Evolutionary conservation across 306 rosid species (phyloP), one percentile per base, ranked within the genome.

Genomic region (Sesbania bispinosa): DNA sequence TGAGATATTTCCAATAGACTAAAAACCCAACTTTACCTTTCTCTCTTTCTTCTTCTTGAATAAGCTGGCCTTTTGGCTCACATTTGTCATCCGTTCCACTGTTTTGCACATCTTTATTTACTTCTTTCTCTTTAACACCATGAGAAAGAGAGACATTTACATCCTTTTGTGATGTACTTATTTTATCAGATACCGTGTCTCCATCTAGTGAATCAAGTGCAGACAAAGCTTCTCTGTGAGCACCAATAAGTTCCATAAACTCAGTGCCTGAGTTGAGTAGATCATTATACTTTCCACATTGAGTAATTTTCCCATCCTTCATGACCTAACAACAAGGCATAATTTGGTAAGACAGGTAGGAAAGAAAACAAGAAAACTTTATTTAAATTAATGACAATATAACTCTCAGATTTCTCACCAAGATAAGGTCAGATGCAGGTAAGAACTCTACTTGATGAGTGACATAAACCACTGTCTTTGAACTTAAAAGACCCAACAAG

Each of bases 41-140:
- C 83, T 82, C 97, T 73, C 98, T 88, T 81, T 90, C 98, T 85
- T 93, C 98, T 70, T 88, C 96, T 77, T 90, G 90, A 76, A 93
- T 87, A 80, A 93, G 87, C 60, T 90, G 97, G 51, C 89, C 90
- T 76, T 81, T 57, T 29, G 84, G 75, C 54, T 72, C 79, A 13
- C 38, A 77, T 52, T 11, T 62, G 41, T 63, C 81, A 26, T 79
- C 87, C 42, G 27, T 58, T 81, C 72, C 54, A 63, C 82, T 83
- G 69, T 73, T 78, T n/a, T n/a, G n/a, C n/a, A n/a, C n/a, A n/a
- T n/a, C n/a, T 32, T 36, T 53, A 30, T 55, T 76, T 68, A 35
- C 85, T 55, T 74, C 80, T n/a, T 81, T 83, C 29, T 58, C 78
- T 55, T 75, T 60, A 60, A 63, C 60, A 45, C 50, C 84, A 62